Percentiles rank a stretch among this genome's conserved stretches.
Conservation (phyloP, 495 filamentous ascomycete genomes). For the Xylaria longipes region DNA sequence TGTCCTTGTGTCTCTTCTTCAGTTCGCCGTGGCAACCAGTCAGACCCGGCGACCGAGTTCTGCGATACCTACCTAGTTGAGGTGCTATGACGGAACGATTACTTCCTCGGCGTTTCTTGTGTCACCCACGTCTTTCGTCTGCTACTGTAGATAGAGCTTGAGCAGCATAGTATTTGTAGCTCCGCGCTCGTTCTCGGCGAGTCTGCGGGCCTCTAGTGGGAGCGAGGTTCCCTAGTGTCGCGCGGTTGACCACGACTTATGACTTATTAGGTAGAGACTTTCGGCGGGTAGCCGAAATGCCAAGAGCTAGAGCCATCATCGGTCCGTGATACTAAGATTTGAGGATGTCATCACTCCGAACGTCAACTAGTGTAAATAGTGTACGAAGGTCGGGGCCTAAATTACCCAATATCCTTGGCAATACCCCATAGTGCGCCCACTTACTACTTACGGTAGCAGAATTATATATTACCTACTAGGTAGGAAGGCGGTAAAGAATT, state of each 20-base stretch:
- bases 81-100: conserved; percentile 17
- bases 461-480: no score
- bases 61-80: conserved; percentile 24
- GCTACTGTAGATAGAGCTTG: conserved; percentile 3
- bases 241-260: conserved; percentile 10
- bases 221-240: conserved; percentile 24
- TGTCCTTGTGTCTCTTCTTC: conserved; percentile 12
- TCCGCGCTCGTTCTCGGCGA: conserved; percentile 23
- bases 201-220: conserved; percentile 23
- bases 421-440: no score
- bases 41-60: conserved; percentile 25
- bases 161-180: background rate
- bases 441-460: no score
- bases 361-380: conserved; percentile 1
- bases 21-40: conserved; percentile 10
- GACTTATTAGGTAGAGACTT: conserved; percentile 11
- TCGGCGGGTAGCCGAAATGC: conserved; percentile 21
- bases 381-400: no score
- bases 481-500: no score
- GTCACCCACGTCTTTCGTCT: conserved; percentile 12
- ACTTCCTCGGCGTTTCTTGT: conserved; percentile 23
- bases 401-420: no score
- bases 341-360: conserved; percentile 8
- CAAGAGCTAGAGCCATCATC: background rate
- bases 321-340: background rate